Conservation (phyloP, 306 rosid genomes). For the Parietaria judaica region DNA sequence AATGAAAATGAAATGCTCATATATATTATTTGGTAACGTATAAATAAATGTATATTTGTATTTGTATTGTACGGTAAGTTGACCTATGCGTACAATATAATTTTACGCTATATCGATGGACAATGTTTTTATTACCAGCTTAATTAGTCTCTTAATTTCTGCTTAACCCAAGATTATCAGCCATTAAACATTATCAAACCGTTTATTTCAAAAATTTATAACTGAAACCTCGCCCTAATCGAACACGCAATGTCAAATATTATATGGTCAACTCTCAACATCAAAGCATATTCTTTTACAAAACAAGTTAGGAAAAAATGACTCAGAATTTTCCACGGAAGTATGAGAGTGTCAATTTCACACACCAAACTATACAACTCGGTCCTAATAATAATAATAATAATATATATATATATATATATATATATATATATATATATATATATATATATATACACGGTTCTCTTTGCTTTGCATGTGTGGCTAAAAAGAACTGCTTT, state of each 20-base stretch:
- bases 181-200: background rate
- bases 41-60: too few relatives aligned
- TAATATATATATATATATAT: too few relatives aligned
- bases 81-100: too few relatives aligned
- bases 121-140: too few relatives aligned
- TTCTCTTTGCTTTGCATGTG: constrained; percentile 10
- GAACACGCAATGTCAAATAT: constrained; percentile 5
- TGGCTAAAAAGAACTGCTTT: background rate
- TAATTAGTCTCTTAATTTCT: constrained; percentile 2
- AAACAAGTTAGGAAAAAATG: too few relatives aligned
- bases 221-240: constrained; percentile 13
- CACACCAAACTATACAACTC: constrained; percentile 1
- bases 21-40: too few relatives aligned
- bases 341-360: constrained; percentile 17
- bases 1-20: too few relatives aligned
- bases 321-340: constrained; percentile 4
- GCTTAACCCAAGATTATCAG: constrained; percentile 2
- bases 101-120: too few relatives aligned
- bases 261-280: constrained; percentile 10
- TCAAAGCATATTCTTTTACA: constrained; percentile 4
- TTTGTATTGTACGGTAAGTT: too few relatives aligned
- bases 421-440: too few relatives aligned
- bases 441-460: too few relatives aligned
- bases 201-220: background rate
- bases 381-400: too few relatives aligned